phyloP scores from a whole-genome alignment of 768 basidiomycete species.

The Podaxis rugospora region DNA sequence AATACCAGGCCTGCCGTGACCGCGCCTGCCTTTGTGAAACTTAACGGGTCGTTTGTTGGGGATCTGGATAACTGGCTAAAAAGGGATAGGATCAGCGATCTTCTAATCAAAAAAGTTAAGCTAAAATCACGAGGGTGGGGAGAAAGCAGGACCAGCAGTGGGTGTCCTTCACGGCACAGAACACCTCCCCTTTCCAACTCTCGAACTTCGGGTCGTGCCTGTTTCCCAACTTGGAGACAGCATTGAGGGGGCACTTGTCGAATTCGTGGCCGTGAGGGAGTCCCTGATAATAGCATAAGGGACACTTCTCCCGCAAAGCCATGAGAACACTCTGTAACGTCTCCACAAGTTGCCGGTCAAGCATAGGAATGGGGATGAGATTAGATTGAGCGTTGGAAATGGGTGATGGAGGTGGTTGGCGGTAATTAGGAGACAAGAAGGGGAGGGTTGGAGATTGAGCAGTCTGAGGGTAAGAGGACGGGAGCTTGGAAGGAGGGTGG shows the following conservation, averaged over 20 bases:
- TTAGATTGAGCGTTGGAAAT: too few relatives aligned
- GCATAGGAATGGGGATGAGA: too few relatives aligned
- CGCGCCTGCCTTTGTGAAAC: not conserved
- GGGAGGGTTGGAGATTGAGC: too few relatives aligned
- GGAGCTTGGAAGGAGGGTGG: too few relatives aligned
- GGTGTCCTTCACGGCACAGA: not conserved
- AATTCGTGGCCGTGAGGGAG: not conserved
- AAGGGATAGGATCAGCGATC: too few relatives aligned
- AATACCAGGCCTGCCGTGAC: not conserved
- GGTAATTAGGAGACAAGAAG: too few relatives aligned
- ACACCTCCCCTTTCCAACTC: not conserved
- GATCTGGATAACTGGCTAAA: not conserved
- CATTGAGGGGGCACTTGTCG: not conserved
- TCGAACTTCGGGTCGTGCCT: not conserved
- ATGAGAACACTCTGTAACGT: not conserved
- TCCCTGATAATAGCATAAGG: not conserved
- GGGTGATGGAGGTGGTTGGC: too few relatives aligned
- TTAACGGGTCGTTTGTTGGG: not conserved
- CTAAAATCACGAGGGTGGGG: not conserved
- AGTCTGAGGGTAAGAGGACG: too few relatives aligned
- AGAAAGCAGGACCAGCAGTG: not conserved
- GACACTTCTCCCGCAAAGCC: not conserved
- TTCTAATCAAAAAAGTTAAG: too few relatives aligned
- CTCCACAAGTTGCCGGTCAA: too few relatives aligned
- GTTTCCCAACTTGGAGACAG: not conserved